phyloP scores from a whole-genome alignment of 2,329 filamentous ascomycete species.

The Aspergillus amoenus region DNA sequence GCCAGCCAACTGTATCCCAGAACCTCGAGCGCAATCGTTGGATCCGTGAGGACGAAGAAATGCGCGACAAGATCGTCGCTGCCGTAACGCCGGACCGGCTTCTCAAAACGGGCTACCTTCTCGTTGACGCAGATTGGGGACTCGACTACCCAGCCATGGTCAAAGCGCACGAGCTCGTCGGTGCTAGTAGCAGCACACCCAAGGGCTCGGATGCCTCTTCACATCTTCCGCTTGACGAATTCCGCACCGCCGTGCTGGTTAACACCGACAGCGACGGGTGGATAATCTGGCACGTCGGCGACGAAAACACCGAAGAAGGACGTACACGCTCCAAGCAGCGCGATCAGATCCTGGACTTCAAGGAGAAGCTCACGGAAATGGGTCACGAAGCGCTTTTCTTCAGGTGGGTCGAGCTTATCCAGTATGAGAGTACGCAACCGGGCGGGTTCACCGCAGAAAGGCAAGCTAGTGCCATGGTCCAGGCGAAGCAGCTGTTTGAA shows the following conservation, averaged over 20 bases:
- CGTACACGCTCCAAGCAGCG: constrained; percentile 38
- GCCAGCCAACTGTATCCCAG: constrained; percentile 66
- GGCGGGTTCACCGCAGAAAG: constrained; percentile 75
- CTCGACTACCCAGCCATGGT: constrained; percentile 83
- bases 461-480: constrained; percentile 69
- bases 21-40: constrained; percentile 51
- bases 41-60: constrained; percentile 53
- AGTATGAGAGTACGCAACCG: constrained; percentile 77
- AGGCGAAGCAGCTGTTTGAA: constrained; percentile 74
- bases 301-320: constrained; percentile 49
- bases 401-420: constrained; percentile 87
- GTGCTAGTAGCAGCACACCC: constrained; percentile 34
- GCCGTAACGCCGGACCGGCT: constrained; percentile 69
- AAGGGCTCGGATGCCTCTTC: constrained; percentile 21
- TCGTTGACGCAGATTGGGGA: constrained; percentile 84
- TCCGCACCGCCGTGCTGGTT: constrained; percentile 70
- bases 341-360: constrained; percentile 76
- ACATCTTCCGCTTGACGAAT: constrained; percentile 58
- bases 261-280: constrained; percentile 69
- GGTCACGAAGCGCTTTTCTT: constrained; percentile 90
- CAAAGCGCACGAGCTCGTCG: constrained; percentile 67
- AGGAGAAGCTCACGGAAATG: constrained; percentile 69
- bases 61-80: constrained; percentile 58
- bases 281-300: constrained; percentile 63
- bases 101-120: constrained; percentile 81